A percentile compares a stretch with the other conserved stretches of the same genome.
These are phyloP conservation scores for Aureoboletus auriporus DNA, from an alignment of 768 basidiomycete genomes.

Conservation along the genomic window DNA sequence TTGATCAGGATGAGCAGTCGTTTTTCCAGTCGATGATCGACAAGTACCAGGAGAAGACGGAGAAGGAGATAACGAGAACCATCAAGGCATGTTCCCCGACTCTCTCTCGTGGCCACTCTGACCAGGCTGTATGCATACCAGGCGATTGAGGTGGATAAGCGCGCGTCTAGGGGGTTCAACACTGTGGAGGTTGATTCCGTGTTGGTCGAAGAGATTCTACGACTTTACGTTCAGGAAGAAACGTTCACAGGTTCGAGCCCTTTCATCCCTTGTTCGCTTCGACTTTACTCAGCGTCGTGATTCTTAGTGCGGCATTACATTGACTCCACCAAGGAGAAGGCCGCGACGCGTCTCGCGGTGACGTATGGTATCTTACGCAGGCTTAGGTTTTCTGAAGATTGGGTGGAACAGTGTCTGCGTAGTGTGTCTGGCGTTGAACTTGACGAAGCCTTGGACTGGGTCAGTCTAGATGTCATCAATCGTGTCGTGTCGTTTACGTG, in stretches of 20 bases:
- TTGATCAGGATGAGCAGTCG: slow-evolving; percentile 46
- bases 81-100: slow-evolving; percentile 52
- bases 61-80: slow-evolving; percentile 73
- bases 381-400: slow-evolving; percentile 67
- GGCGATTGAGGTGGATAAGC: slow-evolving; percentile 81
- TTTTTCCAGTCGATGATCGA: slow-evolving; percentile 73
- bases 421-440: slow-evolving; percentile 63
- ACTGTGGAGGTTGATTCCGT: slow-evolving; percentile 57
- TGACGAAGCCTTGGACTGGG: slow-evolving; percentile 94
- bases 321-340: slow-evolving; percentile 69
- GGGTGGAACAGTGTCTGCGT: slow-evolving; percentile 68
- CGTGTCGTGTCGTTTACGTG: slow-evolving; percentile 5
- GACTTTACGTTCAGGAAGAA: slow-evolving; percentile 40
- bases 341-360: slow-evolving; percentile 63
- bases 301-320: slow-evolving; percentile 16
- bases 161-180: slow-evolving; percentile 61
- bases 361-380: slow-evolving; percentile 79
- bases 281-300: slow-evolving; percentile 1
- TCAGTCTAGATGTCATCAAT: slow-evolving; percentile 32
- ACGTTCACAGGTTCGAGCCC: slow-evolving; percentile 26
- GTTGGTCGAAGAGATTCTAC: slow-evolving; percentile 57
- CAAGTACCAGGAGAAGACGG: slow-evolving; percentile 79
- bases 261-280: not conserved
- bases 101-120: not conserved
- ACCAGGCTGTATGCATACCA: not conserved